Base-by-base conservation (phyloP, 768 basidiomycete genomes). In the Calocybe gangraenosa region DNA sequence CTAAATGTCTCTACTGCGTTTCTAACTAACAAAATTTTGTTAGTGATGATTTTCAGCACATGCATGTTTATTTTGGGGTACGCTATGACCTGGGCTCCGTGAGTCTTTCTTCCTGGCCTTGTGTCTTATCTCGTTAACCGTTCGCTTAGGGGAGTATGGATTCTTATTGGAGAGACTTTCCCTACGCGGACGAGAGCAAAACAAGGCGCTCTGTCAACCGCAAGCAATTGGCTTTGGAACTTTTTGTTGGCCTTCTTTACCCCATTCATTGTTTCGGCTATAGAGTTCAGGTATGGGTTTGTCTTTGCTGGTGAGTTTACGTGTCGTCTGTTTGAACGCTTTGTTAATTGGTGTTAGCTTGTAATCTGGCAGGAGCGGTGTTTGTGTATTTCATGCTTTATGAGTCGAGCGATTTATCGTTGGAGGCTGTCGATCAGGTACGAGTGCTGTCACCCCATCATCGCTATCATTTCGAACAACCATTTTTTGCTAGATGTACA, bases 211-310 rank as follows among this genome's bases (percentile, higher is more conserved):
- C 61, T 89, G 32, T 71, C 83, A 1, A 84, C 82, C 1, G 73
- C 81, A 0, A 64, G 69, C 23, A 86, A 84, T 61, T 86, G 83
- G 77, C 60, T 75, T 2, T 85, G 76, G 77, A 82, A 84, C 58
- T 84, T 84, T 69, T 65, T 84, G 30, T 65, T 86, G 44, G 83
- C 81, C 0, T 87, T 87, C 74, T 85, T 85, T 67, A 87, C 84
- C n/a, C 83, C 85, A 0, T 84, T 85, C 63, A 87, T 87, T 57
- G 68, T 67, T 2, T 58, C 48, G 15, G 66, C 70, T 10, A 87
- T 87, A 55, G 38, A 60, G 7, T 87, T 76, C 64, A 62, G 68
- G 28, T 87, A 82, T 60, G 85, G 86, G 3, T 88, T 79, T 59
- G 70, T 87, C 31, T 87, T 88, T 58, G 84, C 82, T 10, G 75